Conservation (phyloP, 1,139 yeast genomes). For the Yamadazyma spencermartinsiae region DNA sequence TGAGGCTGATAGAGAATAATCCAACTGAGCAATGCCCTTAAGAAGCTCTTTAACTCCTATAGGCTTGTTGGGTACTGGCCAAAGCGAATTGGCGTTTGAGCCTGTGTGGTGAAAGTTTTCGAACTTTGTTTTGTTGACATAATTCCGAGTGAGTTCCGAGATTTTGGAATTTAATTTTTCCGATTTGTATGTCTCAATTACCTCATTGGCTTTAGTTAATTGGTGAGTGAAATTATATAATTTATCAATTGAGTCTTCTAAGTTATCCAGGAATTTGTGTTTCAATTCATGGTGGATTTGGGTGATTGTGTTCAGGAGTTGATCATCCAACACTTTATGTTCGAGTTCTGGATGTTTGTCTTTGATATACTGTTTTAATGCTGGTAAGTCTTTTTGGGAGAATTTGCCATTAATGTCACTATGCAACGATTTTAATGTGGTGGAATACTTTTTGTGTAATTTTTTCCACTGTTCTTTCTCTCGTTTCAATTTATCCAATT, state of each 20-base stretch:
- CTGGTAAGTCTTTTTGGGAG: conserved; percentile 3
- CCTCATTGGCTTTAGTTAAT: conserved; percentile 22
- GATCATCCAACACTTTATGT: conserved; percentile 7
- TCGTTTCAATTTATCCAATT: conserved; percentile 41
- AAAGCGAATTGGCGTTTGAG: conserved; percentile 8
- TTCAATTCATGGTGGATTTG: conserved; percentile 11
- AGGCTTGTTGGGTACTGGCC: conserved; percentile 21
- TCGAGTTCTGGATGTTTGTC: conserved; percentile 8
- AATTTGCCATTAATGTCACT: conserved; percentile 16
- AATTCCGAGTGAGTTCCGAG: conserved; percentile 21
- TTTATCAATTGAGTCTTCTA: conserved; percentile 26
- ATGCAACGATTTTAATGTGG: conserved; percentile 16
- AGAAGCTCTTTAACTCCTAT: conserved; percentile 22
- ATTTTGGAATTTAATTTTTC: conserved; percentile 19
- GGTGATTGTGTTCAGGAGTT: conserved; percentile 8
- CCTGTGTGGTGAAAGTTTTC: conserved; percentile 9
- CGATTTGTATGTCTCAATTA: conserved; percentile 19
- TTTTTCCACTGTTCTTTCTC: conserved; percentile 54
- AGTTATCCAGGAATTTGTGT: conserved; percentile 14
- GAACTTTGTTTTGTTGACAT: conserved; percentile 18
- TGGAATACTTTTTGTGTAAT: conserved; percentile 24
- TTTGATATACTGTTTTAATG: conserved; percentile 10
- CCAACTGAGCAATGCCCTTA: conserved; percentile 22
- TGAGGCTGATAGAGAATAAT: conserved; percentile 5
- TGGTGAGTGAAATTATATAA: conserved; percentile 24